These are phyloP conservation scores for Backusella macrospora DNA, from an alignment of 192 early-diverging fungal species.

Conservation along the genomic window DNA sequence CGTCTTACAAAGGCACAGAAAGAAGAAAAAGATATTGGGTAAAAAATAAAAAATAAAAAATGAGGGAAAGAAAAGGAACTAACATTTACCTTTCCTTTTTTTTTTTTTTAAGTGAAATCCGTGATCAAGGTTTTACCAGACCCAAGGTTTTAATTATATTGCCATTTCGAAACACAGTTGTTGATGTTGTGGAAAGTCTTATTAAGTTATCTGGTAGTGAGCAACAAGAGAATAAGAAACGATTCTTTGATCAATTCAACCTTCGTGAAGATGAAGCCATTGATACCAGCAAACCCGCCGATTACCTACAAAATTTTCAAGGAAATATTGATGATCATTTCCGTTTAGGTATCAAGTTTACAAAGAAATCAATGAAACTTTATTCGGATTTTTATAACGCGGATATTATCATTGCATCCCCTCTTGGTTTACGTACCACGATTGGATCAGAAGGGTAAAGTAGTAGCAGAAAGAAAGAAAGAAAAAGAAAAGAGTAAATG, in stretches of 20 bases:
- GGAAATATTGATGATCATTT: slow-evolving; percentile 98
- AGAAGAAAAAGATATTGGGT: slow-evolving; percentile 53
- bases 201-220: slow-evolving; percentile 76
- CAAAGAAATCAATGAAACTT: slow-evolving; percentile 83
- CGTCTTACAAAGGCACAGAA: slow-evolving; percentile 67
- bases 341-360: slow-evolving; percentile 89
- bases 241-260: slow-evolving; percentile 83
- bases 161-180: slow-evolving; percentile 84
- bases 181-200: slow-evolving; percentile 78
- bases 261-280: slow-evolving; percentile 57
- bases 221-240: slow-evolving; percentile 84
- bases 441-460: slow-evolving; percentile 78
- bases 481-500: too few relatives aligned
- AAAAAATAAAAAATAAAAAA: too few relatives aligned
- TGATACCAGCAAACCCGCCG: slow-evolving; percentile 72
- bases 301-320: slow-evolving; percentile 81
- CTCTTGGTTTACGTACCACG: slow-evolving; percentile 87
- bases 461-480: background rate
- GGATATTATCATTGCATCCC: slow-evolving; percentile 91
- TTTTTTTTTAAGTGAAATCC: slow-evolving; percentile 64
- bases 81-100: background rate
- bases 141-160: slow-evolving; percentile 89
- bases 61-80: background rate
- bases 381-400: slow-evolving; percentile 87
- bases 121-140: slow-evolving; percentile 96